Evolutionary conservation across 2,329 filamentous ascomycete species (phyloP).

Genomic region (Chaetomium sp.): DNA sequence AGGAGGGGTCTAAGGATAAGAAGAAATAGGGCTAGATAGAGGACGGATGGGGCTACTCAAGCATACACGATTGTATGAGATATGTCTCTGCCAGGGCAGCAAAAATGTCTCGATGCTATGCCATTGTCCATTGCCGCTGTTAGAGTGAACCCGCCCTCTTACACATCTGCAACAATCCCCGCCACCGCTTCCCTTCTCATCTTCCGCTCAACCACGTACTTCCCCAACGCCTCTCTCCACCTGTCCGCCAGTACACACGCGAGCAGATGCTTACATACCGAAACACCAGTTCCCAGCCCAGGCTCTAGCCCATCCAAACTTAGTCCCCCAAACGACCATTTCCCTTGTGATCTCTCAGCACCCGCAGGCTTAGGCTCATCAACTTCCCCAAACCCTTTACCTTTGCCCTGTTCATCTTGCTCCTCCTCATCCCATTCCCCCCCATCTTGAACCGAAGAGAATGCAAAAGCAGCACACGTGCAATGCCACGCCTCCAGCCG

Average conservation of each 20-base stretch:
- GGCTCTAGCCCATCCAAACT: slow-evolving; percentile 31
- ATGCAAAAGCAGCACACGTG: slow-evolving; percentile 76
- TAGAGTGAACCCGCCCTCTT: neutral
- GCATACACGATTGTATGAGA: slow-evolving; percentile 20
- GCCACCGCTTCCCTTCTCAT: slow-evolving; percentile 63
- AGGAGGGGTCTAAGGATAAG: slow-evolving; percentile 42
- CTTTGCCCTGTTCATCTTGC: neutral
- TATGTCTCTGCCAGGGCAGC: neutral
- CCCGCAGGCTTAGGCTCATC: neutral
- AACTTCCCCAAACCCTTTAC: neutral
- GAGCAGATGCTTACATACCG: slow-evolving; percentile 82
- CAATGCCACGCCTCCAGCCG: slow-evolving; percentile 77
- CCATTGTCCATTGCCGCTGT: neutral
- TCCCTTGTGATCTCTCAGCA: slow-evolving; percentile 12
- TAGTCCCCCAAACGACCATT: slow-evolving; percentile 46
- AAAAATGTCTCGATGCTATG: neutral
- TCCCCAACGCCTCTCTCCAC: slow-evolving; percentile 52
- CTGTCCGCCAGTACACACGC: slow-evolving; percentile 70
- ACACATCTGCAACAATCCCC: slow-evolving; percentile 53
- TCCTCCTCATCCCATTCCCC: neutral
- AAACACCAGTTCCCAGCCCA: slow-evolving; percentile 31
- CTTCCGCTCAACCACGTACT: slow-evolving; percentile 47
- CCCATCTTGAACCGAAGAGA: slow-evolving; percentile 44
- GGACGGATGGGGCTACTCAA: slow-evolving; percentile 21
- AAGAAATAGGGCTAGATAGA: slow-evolving; percentile 34